phyloP scores from a whole-genome alignment of 352 stramenopile species.

The Blastocystis sp. region DNA sequence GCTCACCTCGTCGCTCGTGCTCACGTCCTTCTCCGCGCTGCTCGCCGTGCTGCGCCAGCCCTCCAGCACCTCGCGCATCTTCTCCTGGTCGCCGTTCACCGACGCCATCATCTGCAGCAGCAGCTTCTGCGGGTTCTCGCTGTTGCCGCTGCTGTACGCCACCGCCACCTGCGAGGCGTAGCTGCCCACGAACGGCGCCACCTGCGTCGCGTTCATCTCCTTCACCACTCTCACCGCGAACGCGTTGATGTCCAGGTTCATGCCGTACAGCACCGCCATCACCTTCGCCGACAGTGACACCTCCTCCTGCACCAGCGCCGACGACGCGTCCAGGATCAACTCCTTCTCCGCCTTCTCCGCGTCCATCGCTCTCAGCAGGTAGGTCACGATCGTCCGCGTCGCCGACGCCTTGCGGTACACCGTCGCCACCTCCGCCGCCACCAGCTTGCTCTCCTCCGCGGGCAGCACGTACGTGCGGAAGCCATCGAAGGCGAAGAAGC shows the following conservation, averaged over 20 bases:
- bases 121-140: constrained; percentile 32
- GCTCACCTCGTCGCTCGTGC: not conserved
- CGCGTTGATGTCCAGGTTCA: constrained; percentile 48
- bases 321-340: not conserved
- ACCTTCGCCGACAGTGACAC: constrained; percentile 37
- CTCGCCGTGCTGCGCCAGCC: constrained; percentile 16
- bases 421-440: constrained; percentile 11
- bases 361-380: constrained; percentile 18
- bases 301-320: constrained; percentile 7
- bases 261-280: constrained; percentile 24
- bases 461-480: constrained; percentile 21
- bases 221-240: constrained; percentile 28
- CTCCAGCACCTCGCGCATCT: constrained; percentile 44
- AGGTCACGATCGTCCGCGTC: not conserved
- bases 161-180: constrained; percentile 46
- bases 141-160: constrained; percentile 26
- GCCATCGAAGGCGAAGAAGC: constrained; percentile 45
- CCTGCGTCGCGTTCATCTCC: not conserved
- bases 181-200: constrained; percentile 33
- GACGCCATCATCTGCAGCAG: constrained; percentile 21
- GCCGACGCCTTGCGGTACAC: not conserved
- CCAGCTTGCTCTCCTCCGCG: not conserved
- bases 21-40: not conserved
- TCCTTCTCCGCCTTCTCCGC: constrained; percentile 6
- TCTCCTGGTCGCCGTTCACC: not conserved